Evolutionary conservation across 805 yeast genomes (phyloP), one percentile per base, ranked within the genome.

Genomic region (Wickerhamiella kazuoi): DNA sequence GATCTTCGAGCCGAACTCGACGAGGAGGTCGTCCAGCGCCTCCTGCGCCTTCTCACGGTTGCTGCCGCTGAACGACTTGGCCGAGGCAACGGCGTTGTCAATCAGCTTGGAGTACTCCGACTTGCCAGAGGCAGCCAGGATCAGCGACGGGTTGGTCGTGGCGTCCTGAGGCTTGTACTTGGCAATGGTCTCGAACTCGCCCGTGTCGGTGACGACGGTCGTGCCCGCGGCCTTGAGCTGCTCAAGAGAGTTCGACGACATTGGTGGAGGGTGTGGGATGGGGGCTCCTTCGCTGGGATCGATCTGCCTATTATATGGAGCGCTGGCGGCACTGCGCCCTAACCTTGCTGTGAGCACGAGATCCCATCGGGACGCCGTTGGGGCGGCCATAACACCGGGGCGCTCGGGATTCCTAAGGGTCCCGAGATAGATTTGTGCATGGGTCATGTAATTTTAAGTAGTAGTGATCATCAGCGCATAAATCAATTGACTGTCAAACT

Each of bases 131-230:
- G 98, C 98, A 49, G 97, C 97, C 54, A 90, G 69, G 56, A 90
- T 87, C 68, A 90, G 71, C 34, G 97, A 84, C 50, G 98, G 98
- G 71, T 90, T 90, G 61, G 98, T 90, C 53, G 98, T 90, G 50
- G 98, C 94, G 65, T 90, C 98, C 70, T 90, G 97, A 51, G 98
- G 98, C 54, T 90, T 82, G 71, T 79, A 90, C 66, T 86, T 83
- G 59, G 95, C 95, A 61, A 90, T 90, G 48, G 90, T 59, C 64
- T 83, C 96, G 61, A 90, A 90, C 64, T 90, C 98, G 68, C 98
- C 98, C 46, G 97, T 84, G 70, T 90, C 98, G 50, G 98, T 82
- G 59, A 90, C 98, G 57, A 90, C 94, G 51, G 73, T 79, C 51
- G 98, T 90, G 53, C 97, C 97, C 42, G 95, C 62, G 48, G 93